phyloP scores from a whole-genome alignment of 179 eudicot species.

The Sideroxylon spinosum region DNA sequence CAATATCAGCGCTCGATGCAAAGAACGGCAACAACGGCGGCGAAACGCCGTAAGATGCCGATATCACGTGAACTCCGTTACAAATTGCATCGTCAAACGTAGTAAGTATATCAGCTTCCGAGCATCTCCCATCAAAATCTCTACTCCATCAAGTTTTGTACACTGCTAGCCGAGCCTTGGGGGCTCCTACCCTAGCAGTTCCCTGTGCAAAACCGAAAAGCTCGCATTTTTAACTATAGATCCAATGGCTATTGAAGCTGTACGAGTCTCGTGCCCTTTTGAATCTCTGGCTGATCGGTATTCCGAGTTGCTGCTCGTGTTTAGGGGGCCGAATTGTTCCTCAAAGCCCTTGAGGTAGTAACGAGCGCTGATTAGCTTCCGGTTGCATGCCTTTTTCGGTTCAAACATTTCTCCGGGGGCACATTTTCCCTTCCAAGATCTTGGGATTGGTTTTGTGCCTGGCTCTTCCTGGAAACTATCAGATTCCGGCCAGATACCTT shows the following conservation, averaged over 20 bases:
- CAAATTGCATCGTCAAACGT: constrained; percentile 42
- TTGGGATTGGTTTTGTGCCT: constrained; percentile 27
- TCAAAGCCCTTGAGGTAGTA: constrained; percentile 37
- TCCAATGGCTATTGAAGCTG: constrained; percentile 48
- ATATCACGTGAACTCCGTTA: constrained; percentile 44
- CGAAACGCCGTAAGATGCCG: constrained; percentile 33
- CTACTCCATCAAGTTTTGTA: constrained; percentile 47
- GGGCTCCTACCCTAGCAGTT: constrained; percentile 48
- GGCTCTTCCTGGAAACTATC: constrained; percentile 41
- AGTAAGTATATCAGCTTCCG: constrained; percentile 35
- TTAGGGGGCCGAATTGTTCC: constrained; percentile 23
- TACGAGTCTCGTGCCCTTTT: constrained; percentile 49
- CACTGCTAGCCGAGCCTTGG: constrained; percentile 48
- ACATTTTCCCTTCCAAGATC: constrained; percentile 44
- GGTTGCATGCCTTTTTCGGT: constrained; percentile 34
- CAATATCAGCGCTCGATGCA: constrained; percentile 30
- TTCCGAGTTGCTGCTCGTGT: constrained; percentile 22
- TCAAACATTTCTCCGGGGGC: constrained; percentile 33
- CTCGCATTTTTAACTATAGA: constrained; percentile 27
- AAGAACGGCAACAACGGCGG: constrained; percentile 32
- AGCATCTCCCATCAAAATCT: constrained; percentile 21
- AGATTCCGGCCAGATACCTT: constrained; percentile 56
- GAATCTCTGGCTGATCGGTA: constrained; percentile 36
- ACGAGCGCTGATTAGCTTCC: constrained; percentile 43
- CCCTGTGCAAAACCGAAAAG: constrained; percentile 38